Evolutionary conservation across 176 grass and related monocot genomes (phyloP), one percentile per base, ranked within the genome.

Genomic region (sorghum (Sorghum bicolor)): DNA sequence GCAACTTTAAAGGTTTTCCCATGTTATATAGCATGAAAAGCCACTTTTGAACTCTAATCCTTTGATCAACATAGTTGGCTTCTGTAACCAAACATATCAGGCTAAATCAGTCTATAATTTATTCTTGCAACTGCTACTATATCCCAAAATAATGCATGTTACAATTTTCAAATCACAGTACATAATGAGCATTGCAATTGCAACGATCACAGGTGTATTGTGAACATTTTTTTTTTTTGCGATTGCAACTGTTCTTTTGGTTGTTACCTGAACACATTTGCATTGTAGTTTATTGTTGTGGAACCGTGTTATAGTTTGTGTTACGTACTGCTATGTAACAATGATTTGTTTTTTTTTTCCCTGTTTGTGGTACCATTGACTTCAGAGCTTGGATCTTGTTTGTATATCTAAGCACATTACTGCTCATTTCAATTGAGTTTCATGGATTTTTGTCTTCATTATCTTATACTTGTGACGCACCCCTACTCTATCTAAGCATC

Each of bases 311-410:
- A 33, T 55, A 57, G 26, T 64, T 65, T 84, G 10, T 65, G 19
- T 74, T 78, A 64, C 28, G 10, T 83, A 68, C 25, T 74, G 45
- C 41, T 52, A 19, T 66, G 39, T 36, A 66, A 34, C 66, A 53
- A 43, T 79, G 9, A 43, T 89, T 61, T 89, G 2, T 60, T 76
- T 74, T 22, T 15, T 72, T 69, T 69, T 74, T n/a, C n/a, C 7
- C 30, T 60, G 69, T 39, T 57, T 74, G 31, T 90, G 33, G 45
- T 86, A 30, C 36, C 10, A 53, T 50, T 24, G 55, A 36, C 41
- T 78, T 72, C 15, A 72, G 28, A 86, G 22, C 64, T 73, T 22
- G 20, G 66, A 36, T 66, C 17, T 76, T 57, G 19, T 62, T 72
- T 83, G 66, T 64, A 78, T 64, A 34, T 67, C 37, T 30, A 44